phyloP scores from a whole-genome alignment of 441 rosid species.

The Syzygium syzygioides region DNA sequence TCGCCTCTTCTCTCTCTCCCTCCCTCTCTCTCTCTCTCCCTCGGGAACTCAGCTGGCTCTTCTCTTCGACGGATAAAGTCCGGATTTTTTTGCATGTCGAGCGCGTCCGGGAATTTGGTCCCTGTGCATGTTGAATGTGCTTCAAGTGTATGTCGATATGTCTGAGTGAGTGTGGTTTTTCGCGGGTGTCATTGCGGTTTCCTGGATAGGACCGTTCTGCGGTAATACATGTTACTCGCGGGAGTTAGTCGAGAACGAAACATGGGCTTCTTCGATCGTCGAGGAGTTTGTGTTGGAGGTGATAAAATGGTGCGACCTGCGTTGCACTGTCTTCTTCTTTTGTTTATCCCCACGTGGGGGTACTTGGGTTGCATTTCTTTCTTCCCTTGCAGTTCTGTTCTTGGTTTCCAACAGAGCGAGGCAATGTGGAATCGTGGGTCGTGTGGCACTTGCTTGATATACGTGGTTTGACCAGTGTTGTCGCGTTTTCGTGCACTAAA shows the following conservation, averaged over 20 bases:
- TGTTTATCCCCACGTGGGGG: background rate
- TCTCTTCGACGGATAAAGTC: slow-evolving; percentile 23
- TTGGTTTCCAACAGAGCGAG: background rate
- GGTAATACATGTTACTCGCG: background rate
- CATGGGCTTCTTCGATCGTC: background rate
- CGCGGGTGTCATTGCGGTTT: background rate
- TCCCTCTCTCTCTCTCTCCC: background rate
- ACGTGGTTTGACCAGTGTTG: background rate
- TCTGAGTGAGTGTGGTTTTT: slow-evolving; percentile 33
- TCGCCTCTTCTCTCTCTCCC: slow-evolving; percentile 5
- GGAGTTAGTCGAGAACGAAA: background rate
- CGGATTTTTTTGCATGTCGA: slow-evolving; percentile 54
- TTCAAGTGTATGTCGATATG: slow-evolving; percentile 54
- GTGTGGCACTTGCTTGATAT: background rate
- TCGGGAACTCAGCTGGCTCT: background rate
- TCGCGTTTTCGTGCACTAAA: background rate
- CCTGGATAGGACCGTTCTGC: slow-evolving; percentile 13
- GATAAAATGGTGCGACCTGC: background rate
- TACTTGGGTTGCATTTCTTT: background rate
- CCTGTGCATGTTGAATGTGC: slow-evolving; percentile 14
- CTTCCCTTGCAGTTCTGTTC: background rate
- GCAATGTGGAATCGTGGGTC: background rate
- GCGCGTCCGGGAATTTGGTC: slow-evolving; percentile 17
- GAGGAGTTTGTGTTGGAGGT: background rate
- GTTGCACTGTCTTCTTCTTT: background rate